Percentiles rank a stretch among this genome's conserved stretches.
Evolutionary conservation across 768 basidiomycete species (phyloP).

Genomic region (Suillus subalutaceus): DNA sequence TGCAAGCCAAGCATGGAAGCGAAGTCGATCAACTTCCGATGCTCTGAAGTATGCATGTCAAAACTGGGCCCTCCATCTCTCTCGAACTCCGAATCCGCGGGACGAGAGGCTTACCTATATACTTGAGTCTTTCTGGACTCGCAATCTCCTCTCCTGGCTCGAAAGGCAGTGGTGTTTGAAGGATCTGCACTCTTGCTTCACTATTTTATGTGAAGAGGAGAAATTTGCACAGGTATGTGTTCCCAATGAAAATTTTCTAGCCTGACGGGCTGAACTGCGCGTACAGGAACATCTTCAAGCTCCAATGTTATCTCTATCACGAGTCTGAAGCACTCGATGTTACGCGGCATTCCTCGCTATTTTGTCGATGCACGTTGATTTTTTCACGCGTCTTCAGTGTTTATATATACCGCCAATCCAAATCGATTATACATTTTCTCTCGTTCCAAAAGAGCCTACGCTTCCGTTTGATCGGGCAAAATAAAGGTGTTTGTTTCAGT

Average conservation of each 20-base stretch:
- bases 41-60: background rate
- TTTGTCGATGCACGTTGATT: background rate
- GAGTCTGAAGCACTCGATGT: background rate
- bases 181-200: background rate
- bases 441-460: too few species aligned
- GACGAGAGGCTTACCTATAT: background rate
- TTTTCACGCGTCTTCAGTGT: background rate
- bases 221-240: background rate
- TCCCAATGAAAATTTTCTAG: background rate
- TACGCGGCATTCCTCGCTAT: background rate
- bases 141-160: background rate
- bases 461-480: too few species aligned
- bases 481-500: too few species aligned
- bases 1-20: background rate
- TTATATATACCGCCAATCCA: background rate
- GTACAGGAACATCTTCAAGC: background rate
- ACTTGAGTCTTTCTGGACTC: background rate
- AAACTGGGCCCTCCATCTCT: background rate
- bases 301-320: background rate
- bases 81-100: background rate
- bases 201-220: background rate
- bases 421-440: too few species aligned
- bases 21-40: background rate
- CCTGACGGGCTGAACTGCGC: background rate
- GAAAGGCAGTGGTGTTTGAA: conserved; percentile 2